phyloP scores from a whole-genome alignment of 2,329 filamentous ascomycete species.

The Didymella lethalis region DNA sequence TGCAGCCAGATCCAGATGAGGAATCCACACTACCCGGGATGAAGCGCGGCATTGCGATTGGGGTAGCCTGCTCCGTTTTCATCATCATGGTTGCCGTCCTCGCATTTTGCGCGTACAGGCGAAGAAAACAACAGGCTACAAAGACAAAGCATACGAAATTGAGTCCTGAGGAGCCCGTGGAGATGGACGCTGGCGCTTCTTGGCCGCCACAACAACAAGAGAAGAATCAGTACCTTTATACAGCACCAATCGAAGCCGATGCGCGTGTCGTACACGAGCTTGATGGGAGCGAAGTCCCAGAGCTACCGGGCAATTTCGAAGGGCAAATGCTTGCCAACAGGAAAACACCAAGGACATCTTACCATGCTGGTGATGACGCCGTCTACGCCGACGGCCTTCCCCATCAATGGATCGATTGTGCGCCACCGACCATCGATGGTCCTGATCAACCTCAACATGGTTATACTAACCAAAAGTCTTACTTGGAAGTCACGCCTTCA shows the following conservation, averaged over 20 bases:
- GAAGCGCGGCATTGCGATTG: constrained; percentile 43
- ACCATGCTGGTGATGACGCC: constrained; percentile 22
- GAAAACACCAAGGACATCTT: constrained; percentile 12
- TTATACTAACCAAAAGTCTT: constrained; percentile 1
- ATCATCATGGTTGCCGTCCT: constrained; percentile 35
- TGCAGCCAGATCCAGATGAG: background rate
- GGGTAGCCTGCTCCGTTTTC: constrained; percentile 35
- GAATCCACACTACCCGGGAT: constrained; percentile 36
- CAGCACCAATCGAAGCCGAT: constrained; percentile 34
- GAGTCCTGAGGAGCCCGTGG: constrained; percentile 13
- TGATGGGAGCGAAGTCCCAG: constrained; percentile 31
- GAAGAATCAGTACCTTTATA: constrained; percentile 20
- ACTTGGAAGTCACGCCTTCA: constrained; percentile 9
- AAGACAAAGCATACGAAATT: constrained; percentile 12
- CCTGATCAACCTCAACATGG: constrained; percentile 5
- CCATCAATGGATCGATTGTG: constrained; percentile 24
- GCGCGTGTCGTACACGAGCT: constrained; percentile 33
- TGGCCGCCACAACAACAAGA: constrained; percentile 23
- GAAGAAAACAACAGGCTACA: constrained; percentile 26
- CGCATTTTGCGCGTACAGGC: constrained; percentile 32
- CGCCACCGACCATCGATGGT: constrained; percentile 14
- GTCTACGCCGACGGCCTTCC: constrained; percentile 12
- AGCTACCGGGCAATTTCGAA: constrained; percentile 29
- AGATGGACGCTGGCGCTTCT: constrained; percentile 12
- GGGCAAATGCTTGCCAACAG: constrained; percentile 26